Conservation (phyloP, 345 rosid genomes). For the Isatis tinctoria region DNA sequence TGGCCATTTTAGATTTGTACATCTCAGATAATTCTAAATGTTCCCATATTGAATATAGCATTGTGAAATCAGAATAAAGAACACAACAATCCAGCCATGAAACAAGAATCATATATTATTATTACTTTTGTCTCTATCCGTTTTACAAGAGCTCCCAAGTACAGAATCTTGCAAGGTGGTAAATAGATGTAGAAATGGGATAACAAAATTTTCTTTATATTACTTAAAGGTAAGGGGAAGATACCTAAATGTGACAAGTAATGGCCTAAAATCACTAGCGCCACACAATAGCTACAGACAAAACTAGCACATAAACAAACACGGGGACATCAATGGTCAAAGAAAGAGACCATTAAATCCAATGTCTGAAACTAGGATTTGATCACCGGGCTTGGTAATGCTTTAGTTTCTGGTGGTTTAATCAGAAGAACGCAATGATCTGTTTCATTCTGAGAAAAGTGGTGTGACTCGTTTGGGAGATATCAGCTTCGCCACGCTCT, state of each 20-base stretch:
- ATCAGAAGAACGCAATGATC: not conserved
- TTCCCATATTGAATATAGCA: not conserved
- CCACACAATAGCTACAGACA: constrained; percentile 19
- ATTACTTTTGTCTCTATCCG: not conserved
- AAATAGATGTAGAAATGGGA: constrained; percentile 5
- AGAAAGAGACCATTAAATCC: constrained; percentile 2
- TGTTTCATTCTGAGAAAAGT: constrained; percentile 51
- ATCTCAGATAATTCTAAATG: not conserved
- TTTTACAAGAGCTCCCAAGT: constrained; percentile 16
- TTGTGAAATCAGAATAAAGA: not conserved
- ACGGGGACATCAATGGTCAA: not conserved
- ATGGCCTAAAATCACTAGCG: constrained; percentile 19
- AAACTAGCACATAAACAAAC: constrained; percentile 12
- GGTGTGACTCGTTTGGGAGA: constrained; percentile 51
- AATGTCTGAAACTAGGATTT: constrained; percentile 10
- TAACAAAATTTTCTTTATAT: not conserved
- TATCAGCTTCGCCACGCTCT: constrained; percentile 60
- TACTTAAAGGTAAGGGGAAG: not conserved
- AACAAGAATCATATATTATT: constrained; percentile 10
- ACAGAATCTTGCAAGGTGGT: constrained; percentile 17
- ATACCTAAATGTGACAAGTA: constrained; percentile 10
- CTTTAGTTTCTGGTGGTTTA: not conserved
- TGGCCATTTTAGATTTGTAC: not conserved
- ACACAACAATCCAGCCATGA: constrained; percentile 3
- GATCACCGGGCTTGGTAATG: constrained; percentile 11